phyloP scores from a whole-genome alignment of 2,329 filamentous ascomycete species.

The Aotearoamyces nothofagi region DNA sequence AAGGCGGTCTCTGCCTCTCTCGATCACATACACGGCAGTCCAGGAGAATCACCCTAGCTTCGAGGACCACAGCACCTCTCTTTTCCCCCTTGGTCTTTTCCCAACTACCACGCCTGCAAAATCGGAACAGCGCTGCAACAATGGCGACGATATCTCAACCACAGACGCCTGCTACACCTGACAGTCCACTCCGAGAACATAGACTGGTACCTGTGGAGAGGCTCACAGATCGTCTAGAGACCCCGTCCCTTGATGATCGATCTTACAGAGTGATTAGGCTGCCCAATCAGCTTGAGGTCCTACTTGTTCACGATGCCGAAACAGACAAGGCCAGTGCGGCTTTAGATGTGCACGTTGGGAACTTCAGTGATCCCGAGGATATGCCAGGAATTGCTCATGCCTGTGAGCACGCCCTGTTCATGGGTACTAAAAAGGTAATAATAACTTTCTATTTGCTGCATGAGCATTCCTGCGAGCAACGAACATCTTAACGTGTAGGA shows the following conservation, averaged over 20 bases:
- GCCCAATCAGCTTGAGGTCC: slow-evolving; percentile 74
- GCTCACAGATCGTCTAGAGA: slow-evolving; percentile 62
- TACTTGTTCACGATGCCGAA: slow-evolving; percentile 84
- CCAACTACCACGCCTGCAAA: neutral
- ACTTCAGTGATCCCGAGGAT: slow-evolving; percentile 79
- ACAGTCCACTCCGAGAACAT: slow-evolving; percentile 17
- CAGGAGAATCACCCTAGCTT: no score
- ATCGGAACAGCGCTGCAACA: slow-evolving; percentile 2
- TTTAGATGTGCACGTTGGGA: slow-evolving; percentile 90
- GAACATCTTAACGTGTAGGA: no score
- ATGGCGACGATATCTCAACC: slow-evolving; percentile 19
- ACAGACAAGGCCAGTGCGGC: slow-evolving; percentile 96
- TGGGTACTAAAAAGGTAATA: slow-evolving; percentile 85
- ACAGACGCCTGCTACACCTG: slow-evolving; percentile 13
- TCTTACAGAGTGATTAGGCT: slow-evolving; percentile 78
- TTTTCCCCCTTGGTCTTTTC: neutral
- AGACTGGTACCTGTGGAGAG: slow-evolving; percentile 17
- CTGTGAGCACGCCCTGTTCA: slow-evolving; percentile 91
- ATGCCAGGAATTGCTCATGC: slow-evolving; percentile 94
- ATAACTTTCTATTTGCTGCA: slow-evolving; percentile 2
- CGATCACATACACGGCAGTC: no score
- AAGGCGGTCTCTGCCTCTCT: no score
- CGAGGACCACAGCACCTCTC: no score
- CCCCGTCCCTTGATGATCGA: slow-evolving; percentile 71
- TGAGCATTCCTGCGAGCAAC: no score